phyloP scores from a whole-genome alignment of 2,329 filamentous ascomycete species.

The Apiospora sp. region DNA sequence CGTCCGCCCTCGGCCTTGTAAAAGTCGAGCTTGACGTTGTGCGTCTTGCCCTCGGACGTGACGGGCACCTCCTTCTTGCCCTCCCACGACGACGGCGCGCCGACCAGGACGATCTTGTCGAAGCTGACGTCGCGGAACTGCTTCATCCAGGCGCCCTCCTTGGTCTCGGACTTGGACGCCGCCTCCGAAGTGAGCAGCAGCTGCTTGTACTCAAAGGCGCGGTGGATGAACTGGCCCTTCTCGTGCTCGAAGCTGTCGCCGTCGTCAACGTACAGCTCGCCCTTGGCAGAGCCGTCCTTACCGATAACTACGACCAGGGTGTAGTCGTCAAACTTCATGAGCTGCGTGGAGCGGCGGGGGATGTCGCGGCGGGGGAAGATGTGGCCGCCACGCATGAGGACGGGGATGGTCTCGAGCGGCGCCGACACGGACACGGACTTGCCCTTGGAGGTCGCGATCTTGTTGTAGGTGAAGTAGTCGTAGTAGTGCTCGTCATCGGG shows the following conservation, averaged over 20 bases:
- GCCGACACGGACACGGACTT: slow-evolving; percentile 75
- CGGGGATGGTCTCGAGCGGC: slow-evolving; percentile 84
- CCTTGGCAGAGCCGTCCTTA: slow-evolving; percentile 73
- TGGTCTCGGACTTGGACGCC: slow-evolving; percentile 61
- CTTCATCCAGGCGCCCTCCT: slow-evolving; percentile 78
- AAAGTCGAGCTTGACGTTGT: slow-evolving; percentile 69
- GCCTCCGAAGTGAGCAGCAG: slow-evolving; percentile 75
- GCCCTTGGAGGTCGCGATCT: slow-evolving; percentile 73
- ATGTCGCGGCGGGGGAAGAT: slow-evolving; percentile 90
- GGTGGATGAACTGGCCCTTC: slow-evolving; percentile 86
- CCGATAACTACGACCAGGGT: slow-evolving; percentile 83
- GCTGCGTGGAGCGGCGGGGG: slow-evolving; percentile 81
- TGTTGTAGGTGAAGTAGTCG: slow-evolving; percentile 90
- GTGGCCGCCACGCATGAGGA: slow-evolving; percentile 93
- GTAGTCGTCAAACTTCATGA: slow-evolving; percentile 96
- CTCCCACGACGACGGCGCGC: slow-evolving; percentile 77
- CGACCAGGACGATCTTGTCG: slow-evolving; percentile 85
- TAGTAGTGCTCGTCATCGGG: slow-evolving; percentile 91
- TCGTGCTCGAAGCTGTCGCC: slow-evolving; percentile 92
- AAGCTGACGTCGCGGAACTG: slow-evolving; percentile 79
- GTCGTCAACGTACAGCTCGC: slow-evolving; percentile 90
- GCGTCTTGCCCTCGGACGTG: slow-evolving; percentile 60
- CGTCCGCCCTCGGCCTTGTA: slow-evolving; percentile 54
- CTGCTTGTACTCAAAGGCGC: slow-evolving; percentile 73
- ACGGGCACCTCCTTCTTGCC: slow-evolving; percentile 66